A percentile compares a stretch with the other conserved stretches of the same genome.
phyloP scores from a whole-genome alignment of 1,284 basidiomycete species.

The Filobasidium uniguttulatum region DNA sequence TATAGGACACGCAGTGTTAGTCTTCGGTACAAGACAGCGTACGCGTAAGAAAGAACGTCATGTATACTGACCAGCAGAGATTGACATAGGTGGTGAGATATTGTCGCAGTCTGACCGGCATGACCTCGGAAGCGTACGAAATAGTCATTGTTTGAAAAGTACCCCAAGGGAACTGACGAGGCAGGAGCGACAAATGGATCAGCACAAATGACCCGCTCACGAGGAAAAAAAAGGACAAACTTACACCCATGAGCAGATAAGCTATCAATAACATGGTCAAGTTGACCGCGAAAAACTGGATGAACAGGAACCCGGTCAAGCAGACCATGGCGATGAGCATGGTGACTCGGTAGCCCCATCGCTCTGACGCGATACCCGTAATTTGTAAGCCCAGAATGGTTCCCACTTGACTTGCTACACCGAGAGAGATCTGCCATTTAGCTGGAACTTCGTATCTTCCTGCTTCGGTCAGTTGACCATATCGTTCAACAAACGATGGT shows the following conservation, averaged over 20 bases:
- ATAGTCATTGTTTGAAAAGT: conserved; percentile 34
- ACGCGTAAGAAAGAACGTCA: too few species aligned
- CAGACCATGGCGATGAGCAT: conserved; percentile 23
- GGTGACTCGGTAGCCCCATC: conserved; percentile 34
- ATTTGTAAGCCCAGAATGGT: conserved; percentile 30
- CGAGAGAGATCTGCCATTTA: conserved; percentile 36
- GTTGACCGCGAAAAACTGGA: conserved; percentile 34
- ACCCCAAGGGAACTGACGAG: conserved; percentile 17
- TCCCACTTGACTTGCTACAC: conserved; percentile 20
- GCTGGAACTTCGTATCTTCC: conserved; percentile 28
- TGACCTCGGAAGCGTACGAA: conserved; percentile 38
- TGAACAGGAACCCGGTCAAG: conserved; percentile 33
- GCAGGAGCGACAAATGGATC: conserved; percentile 2
- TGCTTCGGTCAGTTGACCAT: conserved; percentile 24
- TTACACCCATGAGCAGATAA: conserved; percentile 31
- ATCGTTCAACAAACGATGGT: conserved; percentile 21
- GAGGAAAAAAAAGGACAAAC: too few species aligned
- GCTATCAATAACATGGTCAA: conserved; percentile 30
- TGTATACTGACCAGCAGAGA: conserved; percentile 21
- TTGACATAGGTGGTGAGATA: conserved; percentile 35
- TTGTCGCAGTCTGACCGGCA: conserved; percentile 34
- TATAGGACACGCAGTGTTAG: too few species aligned
- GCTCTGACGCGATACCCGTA: conserved; percentile 30
- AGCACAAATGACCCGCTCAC: too few species aligned
- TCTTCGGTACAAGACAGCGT: too few species aligned